phyloP scores from a whole-genome alignment of 768 basidiomycete species.

The Xanthoconium purpureum region DNA sequence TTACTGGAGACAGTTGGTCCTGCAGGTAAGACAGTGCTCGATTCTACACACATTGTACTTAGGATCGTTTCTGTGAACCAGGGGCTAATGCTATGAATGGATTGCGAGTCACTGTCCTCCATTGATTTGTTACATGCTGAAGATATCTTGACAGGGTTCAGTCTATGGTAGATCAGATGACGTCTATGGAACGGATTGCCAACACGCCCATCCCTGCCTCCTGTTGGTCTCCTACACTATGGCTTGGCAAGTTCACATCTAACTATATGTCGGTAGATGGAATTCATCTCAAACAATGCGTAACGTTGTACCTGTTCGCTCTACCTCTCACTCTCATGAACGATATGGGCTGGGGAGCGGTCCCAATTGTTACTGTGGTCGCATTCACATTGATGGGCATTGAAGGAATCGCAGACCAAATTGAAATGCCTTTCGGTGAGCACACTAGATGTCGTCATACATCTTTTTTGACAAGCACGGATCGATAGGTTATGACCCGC shows the following conservation, averaged over 20 bases:
- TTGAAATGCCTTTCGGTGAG: conserved; percentile 92
- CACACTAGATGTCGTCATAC: not conserved
- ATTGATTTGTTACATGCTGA: conserved; percentile 4
- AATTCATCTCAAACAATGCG: conserved; percentile 92
- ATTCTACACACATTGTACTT: not conserved
- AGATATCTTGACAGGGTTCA: conserved; percentile 52
- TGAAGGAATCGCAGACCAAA: conserved; percentile 92
- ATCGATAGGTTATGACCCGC: conserved; percentile 51
- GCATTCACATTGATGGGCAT: conserved; percentile 93
- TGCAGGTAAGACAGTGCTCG: conserved; percentile 50
- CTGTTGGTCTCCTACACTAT: conserved; percentile 42
- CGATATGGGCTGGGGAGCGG: conserved; percentile 78
- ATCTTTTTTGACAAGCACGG: not conserved
- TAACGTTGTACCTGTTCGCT: conserved; percentile 88
- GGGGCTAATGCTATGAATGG: conserved; percentile 76
- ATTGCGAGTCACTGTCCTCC: conserved; percentile 41
- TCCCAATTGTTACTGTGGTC: conserved; percentile 83
- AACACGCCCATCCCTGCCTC: conserved; percentile 81
- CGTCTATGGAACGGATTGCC: conserved; percentile 86
- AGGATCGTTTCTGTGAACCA: conserved; percentile 24
- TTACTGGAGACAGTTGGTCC: conserved; percentile 88
- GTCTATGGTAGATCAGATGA: conserved; percentile 81
- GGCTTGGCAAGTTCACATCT: conserved; percentile 6
- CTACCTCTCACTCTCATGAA: conserved; percentile 84
- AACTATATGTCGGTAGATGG: conserved; percentile 48